Evolutionary conservation across 78 protist genomes (phyloP).

Genomic region (Dictyostelium intermedium): DNA sequence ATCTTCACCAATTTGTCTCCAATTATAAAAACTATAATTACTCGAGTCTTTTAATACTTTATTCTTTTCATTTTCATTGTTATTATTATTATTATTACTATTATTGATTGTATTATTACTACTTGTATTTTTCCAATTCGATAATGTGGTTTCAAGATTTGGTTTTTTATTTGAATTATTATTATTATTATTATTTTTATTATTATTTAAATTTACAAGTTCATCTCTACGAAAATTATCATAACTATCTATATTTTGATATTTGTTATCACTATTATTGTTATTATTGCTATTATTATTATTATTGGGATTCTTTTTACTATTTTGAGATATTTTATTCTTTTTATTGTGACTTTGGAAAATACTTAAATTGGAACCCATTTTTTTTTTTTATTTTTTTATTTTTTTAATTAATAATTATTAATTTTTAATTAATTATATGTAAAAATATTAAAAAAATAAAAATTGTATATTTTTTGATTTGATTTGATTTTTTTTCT

Average conservation of each 20-base stretch:
- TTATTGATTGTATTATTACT: background rate
- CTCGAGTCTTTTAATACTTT: background rate
- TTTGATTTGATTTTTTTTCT: background rate
- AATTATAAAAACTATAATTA: conserved; percentile 7
- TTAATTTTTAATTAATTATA: too few relatives aligned
- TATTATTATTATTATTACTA: background rate
- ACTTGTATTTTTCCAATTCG: background rate
- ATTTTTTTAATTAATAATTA: too few relatives aligned
- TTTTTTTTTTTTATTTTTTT: background rate
- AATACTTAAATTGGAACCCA: background rate
- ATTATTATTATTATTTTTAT: too few relatives aligned
- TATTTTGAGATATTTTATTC: background rate
- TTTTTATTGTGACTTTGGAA: background rate
- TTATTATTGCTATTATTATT: background rate
- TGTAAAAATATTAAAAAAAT: too few relatives aligned
- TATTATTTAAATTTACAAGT: background rate
- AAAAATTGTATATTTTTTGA: background rate
- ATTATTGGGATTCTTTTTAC: background rate
- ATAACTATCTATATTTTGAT: background rate
- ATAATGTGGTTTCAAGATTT: background rate
- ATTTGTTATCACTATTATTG: background rate
- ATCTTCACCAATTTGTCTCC: background rate
- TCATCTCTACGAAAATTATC: background rate
- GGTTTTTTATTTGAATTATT: background rate
- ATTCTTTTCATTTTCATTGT: background rate